A percentile compares a stretch with the other conserved stretches of the same genome.
Conservation (phyloP, 2,329 filamentous ascomycete genomes). For the Fusarium denticulatum region DNA sequence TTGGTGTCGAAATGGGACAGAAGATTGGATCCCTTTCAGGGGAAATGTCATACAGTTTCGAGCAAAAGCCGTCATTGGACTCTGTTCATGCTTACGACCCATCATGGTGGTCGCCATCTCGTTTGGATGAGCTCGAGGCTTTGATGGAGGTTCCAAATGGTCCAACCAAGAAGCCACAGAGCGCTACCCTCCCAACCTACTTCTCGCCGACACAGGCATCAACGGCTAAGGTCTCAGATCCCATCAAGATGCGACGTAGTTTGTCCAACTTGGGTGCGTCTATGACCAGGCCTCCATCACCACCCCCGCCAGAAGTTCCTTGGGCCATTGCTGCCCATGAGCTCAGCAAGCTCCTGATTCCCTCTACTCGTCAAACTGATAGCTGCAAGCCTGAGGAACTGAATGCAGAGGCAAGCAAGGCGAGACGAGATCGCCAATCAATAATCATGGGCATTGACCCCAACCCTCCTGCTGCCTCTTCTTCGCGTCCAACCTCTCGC, state of each 20-base stretch:
- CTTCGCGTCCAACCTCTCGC: conserved; percentile 62
- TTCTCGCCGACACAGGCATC: conserved; percentile 90
- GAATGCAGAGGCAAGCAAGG: conserved; percentile 71
- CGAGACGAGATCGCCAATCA: conserved; percentile 72
- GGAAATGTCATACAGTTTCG: conserved; percentile 34
- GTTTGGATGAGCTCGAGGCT: conserved; percentile 76
- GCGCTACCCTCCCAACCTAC: conserved; percentile 74
- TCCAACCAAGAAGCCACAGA: conserved; percentile 64
- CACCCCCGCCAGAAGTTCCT: conserved; percentile 81
- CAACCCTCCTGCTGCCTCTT: conserved; percentile 39
- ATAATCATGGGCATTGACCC: conserved; percentile 49
- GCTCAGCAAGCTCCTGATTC: conserved; percentile 83
- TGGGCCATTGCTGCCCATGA: conserved; percentile 89
- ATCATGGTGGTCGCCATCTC: conserved; percentile 74
- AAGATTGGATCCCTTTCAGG: conserved; percentile 56
- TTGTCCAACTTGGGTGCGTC: conserved; percentile 63
- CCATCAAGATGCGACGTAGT: conserved; percentile 71
- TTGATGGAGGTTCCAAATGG: conserved; percentile 61
- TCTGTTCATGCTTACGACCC: conserved; percentile 66
- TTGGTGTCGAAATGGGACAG: conserved; percentile 68
- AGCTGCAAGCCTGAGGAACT: conserved; percentile 85
- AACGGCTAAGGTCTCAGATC: conserved; percentile 78
- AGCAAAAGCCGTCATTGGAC: conserved; percentile 24
- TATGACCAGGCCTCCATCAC: conserved; percentile 61
- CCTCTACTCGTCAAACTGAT: conserved; percentile 75